Evolutionary conservation across 1,139 yeast species (phyloP), one percentile per base, ranked within the genome.

Genomic region (Suhomyces anneliseae): DNA sequence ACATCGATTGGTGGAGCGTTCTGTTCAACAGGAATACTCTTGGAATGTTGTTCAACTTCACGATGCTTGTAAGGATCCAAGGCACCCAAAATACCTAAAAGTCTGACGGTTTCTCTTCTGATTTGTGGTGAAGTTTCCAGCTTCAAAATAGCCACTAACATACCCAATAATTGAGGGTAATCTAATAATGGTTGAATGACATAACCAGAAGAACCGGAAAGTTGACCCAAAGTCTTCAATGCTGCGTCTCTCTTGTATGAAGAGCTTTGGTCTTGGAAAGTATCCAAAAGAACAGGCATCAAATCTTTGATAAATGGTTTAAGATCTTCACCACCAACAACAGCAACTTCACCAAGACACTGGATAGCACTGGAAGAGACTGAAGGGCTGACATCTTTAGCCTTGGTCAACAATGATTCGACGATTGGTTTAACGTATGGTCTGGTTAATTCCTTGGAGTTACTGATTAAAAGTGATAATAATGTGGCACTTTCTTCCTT

Each of bases 1-100:
- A 93, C 89, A 61, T 95, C 99, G 8, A 90, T 82, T 0, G 97
- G 88, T 2, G 96, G 93, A 0, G 92, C 88, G 60, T 86, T 88
- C 55, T 88, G 93, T 54, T 87, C 95, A 1, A 83, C 86, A 0
- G 88, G 81, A 26, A 72, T 70, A 43, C 62, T 78, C 47, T 84
- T 82, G 3, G 85, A 82, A 12, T 78, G 79, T 50, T 89, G 85
- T 60, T 92, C 98, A 8, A 92, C 90, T 59, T 90, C 97, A 46
- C 97, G 82, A 58, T 90, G 95, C 60, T 89, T 90, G 63, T 92
- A 93, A 1, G 99, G 99, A 66, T 95, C 99, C 44, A 95, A 73
- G 0, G 99, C 99, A 50, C 99, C 99, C 39, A 95, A 71, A 36
- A 92, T 90, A 60, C 99, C 99, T 52, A 93, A 72, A 24, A 93